These are phyloP conservation scores for Dissophora globulifera DNA, from an alignment of 192 early-diverging fungal genomes.

Conservation along the genomic window DNA sequence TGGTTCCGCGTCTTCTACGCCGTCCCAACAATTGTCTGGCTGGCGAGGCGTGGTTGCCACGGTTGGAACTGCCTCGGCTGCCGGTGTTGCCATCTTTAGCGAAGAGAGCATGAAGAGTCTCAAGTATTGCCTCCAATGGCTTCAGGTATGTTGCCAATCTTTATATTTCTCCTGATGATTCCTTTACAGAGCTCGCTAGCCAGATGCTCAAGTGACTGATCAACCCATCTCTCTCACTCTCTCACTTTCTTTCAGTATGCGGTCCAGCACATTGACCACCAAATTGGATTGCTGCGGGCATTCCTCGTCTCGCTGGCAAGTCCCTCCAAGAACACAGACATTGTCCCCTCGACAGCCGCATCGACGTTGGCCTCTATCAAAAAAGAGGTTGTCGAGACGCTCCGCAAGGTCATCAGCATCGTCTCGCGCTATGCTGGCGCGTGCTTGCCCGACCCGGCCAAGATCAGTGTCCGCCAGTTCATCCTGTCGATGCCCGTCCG, in stretches of 20 bases:
- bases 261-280: constrained; percentile 73
- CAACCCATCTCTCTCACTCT: not conserved
- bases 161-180: no score
- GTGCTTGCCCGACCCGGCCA: constrained; percentile 84
- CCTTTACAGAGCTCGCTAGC: no score
- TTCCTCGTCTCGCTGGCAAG: constrained; percentile 62
- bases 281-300: constrained; percentile 69
- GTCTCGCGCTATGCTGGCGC: constrained; percentile 87
- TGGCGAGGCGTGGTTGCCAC: constrained; percentile 74
- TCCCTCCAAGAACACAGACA: constrained; percentile 28
- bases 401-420: constrained; percentile 88
- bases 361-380: constrained; percentile 66
- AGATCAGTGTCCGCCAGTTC: constrained; percentile 81
- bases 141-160: constrained; percentile 71
- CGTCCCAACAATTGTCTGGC: constrained; percentile 48
- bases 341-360: constrained; percentile 49
- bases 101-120: constrained; percentile 90
- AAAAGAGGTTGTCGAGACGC: constrained; percentile 85
- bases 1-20: not conserved
- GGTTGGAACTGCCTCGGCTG: constrained; percentile 67
- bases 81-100: constrained; percentile 82
- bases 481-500: constrained; percentile 85
- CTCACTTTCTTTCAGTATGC: constrained; percentile 68
- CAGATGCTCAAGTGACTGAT: no score
- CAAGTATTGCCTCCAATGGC: constrained; percentile 89